phyloP scores from a whole-genome alignment of 2,329 filamentous ascomycete species.

The Pseudophaeomoniella oleicola region DNA sequence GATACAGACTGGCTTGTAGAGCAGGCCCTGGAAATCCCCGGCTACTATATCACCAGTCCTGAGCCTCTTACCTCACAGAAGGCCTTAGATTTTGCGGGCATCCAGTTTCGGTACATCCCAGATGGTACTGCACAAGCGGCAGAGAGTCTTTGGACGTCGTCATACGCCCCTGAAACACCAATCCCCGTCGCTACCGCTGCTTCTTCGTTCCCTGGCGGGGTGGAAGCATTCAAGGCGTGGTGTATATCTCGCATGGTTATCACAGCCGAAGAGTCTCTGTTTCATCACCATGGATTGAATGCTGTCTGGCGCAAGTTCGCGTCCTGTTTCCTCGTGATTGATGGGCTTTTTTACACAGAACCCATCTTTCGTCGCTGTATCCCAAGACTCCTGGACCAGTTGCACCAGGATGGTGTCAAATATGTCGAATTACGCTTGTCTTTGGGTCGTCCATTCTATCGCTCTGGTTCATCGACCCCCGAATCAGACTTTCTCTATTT shows the following conservation, averaged over 20 bases:
- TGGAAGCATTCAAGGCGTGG: conserved; percentile 61
- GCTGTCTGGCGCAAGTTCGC: conserved; percentile 74
- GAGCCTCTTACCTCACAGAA: conserved; percentile 39
- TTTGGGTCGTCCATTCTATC: conserved; percentile 58
- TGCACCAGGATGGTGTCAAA: conserved; percentile 67
- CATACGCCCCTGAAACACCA: conserved; percentile 45
- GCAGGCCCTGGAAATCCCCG: conserved; percentile 53
- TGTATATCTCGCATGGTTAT: conserved; percentile 59
- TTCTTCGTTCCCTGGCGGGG: conserved; percentile 61
- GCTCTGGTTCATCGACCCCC: conserved; percentile 46
- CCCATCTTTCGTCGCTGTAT: conserved; percentile 72
- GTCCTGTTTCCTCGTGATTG: conserved; percentile 58
- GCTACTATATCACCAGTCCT: conserved; percentile 55
- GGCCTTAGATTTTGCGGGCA: conserved; percentile 37
- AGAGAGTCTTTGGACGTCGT: conserved; percentile 47
- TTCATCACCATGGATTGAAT: conserved; percentile 71
- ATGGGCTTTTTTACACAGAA: conserved; percentile 64
- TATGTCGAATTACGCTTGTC: conserved; percentile 73
- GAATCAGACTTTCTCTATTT: conserved; percentile 54
- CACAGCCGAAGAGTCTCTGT: conserved; percentile 54
- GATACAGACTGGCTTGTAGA: conserved; percentile 69
- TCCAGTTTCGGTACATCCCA: conserved; percentile 50
- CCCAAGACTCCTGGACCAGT: conserved; percentile 51
- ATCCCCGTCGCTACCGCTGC: conserved; percentile 50
- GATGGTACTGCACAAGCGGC: conserved; percentile 27